Evolutionary conservation across 352 stramenopile genomes (phyloP).

Genomic region (Phytophthora colocasiae): DNA sequence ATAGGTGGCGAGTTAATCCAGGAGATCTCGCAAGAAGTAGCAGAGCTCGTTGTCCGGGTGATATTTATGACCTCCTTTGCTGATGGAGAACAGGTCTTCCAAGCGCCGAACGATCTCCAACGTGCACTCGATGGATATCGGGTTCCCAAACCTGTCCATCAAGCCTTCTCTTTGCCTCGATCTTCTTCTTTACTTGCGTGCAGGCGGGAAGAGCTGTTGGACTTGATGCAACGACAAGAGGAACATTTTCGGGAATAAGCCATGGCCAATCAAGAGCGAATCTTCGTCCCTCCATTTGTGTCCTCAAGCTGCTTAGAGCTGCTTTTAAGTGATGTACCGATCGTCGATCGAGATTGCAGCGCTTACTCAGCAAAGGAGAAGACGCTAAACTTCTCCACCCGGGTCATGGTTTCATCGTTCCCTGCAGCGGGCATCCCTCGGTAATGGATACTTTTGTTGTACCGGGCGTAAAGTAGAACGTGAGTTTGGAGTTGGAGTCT

Average conservation of each 20-base stretch:
- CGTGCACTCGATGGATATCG: slow-evolving; percentile 51
- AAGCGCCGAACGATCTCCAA: slow-evolving; percentile 55
- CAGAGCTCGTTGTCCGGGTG: slow-evolving; percentile 67
- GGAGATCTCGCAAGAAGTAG: slow-evolving; percentile 75
- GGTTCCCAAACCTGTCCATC: slow-evolving; percentile 57
- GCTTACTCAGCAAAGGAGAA: slow-evolving; percentile 62
- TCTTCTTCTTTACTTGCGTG: background rate
- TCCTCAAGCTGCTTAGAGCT: slow-evolving; percentile 52
- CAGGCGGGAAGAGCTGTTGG: slow-evolving; percentile 48
- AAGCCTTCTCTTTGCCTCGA: slow-evolving; percentile 8
- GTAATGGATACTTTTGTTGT: slow-evolving; percentile 49
- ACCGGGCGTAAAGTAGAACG: slow-evolving; percentile 72
- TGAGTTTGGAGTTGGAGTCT: slow-evolving; percentile 22
- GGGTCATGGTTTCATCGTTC: slow-evolving; percentile 26
- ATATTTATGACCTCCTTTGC: slow-evolving; percentile 45
- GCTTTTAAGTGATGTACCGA: slow-evolving; percentile 40
- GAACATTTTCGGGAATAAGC: slow-evolving; percentile 40
- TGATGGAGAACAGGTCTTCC: slow-evolving; percentile 59
- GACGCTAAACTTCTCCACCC: slow-evolving; percentile 61
- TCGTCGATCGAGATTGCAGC: slow-evolving; percentile 35
- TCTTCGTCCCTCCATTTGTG: slow-evolving; percentile 73
- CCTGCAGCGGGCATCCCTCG: slow-evolving; percentile 18
- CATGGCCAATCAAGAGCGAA: slow-evolving; percentile 59
- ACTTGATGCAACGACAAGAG: slow-evolving; percentile 38
- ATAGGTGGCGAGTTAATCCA: slow-evolving; percentile 42